Percentiles rank a stretch among this genome's conserved stretches.
Evolutionary conservation across 768 basidiomycete species (phyloP).

Genomic region (Candolleomyces efflorescens): DNA sequence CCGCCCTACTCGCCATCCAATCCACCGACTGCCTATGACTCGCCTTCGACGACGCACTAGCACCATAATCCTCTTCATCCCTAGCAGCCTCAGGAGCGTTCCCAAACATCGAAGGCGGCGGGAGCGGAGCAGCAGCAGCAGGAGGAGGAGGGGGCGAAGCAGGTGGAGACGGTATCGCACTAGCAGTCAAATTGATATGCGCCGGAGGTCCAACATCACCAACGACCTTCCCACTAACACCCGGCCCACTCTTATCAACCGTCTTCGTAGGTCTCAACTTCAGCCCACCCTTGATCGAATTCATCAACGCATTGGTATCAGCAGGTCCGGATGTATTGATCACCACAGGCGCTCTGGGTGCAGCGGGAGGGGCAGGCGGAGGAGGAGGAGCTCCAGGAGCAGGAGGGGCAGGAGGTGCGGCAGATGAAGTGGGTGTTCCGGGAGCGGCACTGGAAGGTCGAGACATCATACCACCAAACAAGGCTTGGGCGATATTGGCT

Average conservation of each 20-base stretch:
- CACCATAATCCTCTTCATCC: conserved; percentile 23
- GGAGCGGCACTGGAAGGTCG: conserved; percentile 54
- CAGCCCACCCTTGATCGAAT: conserved; percentile 74
- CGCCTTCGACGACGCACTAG: conserved; percentile 19
- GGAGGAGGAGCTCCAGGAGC: conserved; percentile 26
- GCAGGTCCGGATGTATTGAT: conserved; percentile 34
- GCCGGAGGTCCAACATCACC: conserved; percentile 68
- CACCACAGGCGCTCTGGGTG: conserved; percentile 30
- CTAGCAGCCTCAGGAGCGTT: conserved; percentile 12
- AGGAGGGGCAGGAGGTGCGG: conserved; percentile 19
- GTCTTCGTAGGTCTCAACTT: conserved; percentile 74
- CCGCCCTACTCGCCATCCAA: conserved; percentile 88
- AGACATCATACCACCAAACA: conserved; percentile 74
- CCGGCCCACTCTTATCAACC: conserved; percentile 73
- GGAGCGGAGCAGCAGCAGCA: conserved; percentile 33
- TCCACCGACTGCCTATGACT: conserved; percentile 77
- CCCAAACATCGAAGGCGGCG: conserved; percentile 21
- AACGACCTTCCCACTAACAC: conserved; percentile 71
- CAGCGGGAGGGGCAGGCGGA: conserved; percentile 31
- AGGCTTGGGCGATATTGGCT: conserved; percentile 66
- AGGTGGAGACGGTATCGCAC: conserved; percentile 24
- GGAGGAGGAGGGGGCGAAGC: conserved; percentile 37
- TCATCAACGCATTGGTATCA: conserved; percentile 63
- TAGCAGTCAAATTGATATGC: conserved; percentile 50
- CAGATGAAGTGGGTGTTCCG: conserved; percentile 25